Evolutionary conservation across 768 basidiomycete species (phyloP), one percentile per base, ranked within the genome.

Genomic region (Mycena indigotica): DNA sequence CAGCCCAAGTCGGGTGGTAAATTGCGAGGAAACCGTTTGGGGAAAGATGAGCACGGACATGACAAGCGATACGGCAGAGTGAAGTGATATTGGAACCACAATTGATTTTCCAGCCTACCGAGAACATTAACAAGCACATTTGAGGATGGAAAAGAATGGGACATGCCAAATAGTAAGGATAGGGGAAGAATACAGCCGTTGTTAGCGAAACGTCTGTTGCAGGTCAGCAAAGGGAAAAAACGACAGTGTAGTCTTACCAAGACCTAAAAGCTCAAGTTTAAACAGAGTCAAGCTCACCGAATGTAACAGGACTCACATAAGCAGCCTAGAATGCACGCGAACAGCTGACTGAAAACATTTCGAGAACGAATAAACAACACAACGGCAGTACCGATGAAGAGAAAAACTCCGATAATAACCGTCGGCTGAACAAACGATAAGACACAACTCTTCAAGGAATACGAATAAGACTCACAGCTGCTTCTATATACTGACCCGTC

Each of bases 171-270:
- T 91, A 91, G 65, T 80, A 81, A 1, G 88, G 83, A 61, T 76
- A 90, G 1, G 89, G 89, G 64, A 81, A 85, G 6, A 91, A 70
- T 13, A 70, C 79, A 0, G 83, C 81, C 0, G 83, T 84, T 0
- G 82, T 84, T 17, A 88, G 64, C 16, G 73, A 70, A 17, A 88
- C 85, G 63, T 88, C 88, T 86, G 57, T 23, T 55, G 17, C 57
- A 26, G 4, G 17, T 50, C 13, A 28, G 15, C 28, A 19, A 19
- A n/a, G 30, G 10, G 44, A 16, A 8, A 23, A n/a, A 39, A 21
- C 21, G 29, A 55, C 15, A 61, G 29, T 12, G 19, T 13, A 17
- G 60, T 76, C 55, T 13, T 54, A 84, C 86, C 84, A 5, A 87
- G 52, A 39, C 62, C 62, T 63, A 29, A 6, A 32, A 24, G 23